phyloP scores from a whole-genome alignment of 1,284 basidiomycete genomes.

The Irpex lacteus region DNA sequence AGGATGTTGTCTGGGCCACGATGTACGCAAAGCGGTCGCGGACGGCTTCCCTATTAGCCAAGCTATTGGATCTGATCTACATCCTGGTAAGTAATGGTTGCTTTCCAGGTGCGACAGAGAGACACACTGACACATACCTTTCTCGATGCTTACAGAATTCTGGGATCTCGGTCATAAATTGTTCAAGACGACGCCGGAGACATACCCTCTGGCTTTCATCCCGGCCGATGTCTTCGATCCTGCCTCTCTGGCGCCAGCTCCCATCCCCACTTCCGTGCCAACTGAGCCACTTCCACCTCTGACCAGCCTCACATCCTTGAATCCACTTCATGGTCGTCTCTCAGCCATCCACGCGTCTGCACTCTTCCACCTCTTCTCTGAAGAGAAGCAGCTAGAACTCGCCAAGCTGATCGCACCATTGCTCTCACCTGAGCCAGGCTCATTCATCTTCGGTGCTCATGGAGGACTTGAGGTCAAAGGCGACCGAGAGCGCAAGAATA shows the following conservation, averaged over 20 bases:
- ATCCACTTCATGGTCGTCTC: slow-evolving; percentile 40
- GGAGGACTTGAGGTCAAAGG: slow-evolving; percentile 24
- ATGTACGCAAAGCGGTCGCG: slow-evolving; percentile 37
- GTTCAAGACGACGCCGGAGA: slow-evolving; percentile 31
- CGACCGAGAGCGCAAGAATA: slow-evolving; percentile 26
- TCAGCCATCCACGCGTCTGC: slow-evolving; percentile 45
- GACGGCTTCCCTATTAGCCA: slow-evolving; percentile 37
- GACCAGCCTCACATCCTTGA: slow-evolving; percentile 34
- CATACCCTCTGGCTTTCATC: slow-evolving; percentile 45
- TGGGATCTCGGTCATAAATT: slow-evolving; percentile 34
- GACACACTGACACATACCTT: neutral
- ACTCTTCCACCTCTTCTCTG: slow-evolving; percentile 51
- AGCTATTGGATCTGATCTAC: slow-evolving; percentile 35
- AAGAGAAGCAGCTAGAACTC: slow-evolving; percentile 39
- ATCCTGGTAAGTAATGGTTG: slow-evolving; percentile 24
- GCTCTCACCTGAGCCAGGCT: slow-evolving; percentile 35
- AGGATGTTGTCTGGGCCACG: slow-evolving; percentile 39
- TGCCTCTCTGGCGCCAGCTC: slow-evolving; percentile 28
- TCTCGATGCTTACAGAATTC: slow-evolving; percentile 25
- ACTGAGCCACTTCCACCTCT: slow-evolving; percentile 29
- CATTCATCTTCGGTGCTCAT: slow-evolving; percentile 38
- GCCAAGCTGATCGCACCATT: slow-evolving; percentile 39
- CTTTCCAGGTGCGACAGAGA: no score
- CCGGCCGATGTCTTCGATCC: slow-evolving; percentile 43
- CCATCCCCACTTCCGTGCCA: slow-evolving; percentile 26